Conservation (phyloP, 441 rosid species). For the Brassica hybrid region DNA sequence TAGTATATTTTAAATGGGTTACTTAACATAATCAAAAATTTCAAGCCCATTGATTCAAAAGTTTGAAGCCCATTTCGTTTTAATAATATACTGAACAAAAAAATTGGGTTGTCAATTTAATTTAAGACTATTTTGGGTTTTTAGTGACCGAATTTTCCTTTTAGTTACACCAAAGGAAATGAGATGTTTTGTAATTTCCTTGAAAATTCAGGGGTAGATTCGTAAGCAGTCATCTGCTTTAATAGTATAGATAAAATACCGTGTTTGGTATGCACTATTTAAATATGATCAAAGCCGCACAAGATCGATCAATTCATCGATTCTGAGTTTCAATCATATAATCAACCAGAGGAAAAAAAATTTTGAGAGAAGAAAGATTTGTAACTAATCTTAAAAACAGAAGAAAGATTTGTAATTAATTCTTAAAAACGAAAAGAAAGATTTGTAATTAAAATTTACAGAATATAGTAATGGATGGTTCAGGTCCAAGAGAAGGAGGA, state of each 20-base stretch:
- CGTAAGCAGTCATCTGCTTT: too few species aligned
- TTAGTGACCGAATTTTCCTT: too few species aligned
- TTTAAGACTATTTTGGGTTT: too few species aligned
- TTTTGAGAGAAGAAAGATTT: conserved; percentile 25
- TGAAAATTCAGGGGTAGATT: too few species aligned
- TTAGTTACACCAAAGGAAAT: too few species aligned
- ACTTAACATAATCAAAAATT: too few species aligned
- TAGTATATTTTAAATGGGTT: too few species aligned
- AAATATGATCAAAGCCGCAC: conserved; percentile 8
- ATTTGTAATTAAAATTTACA: neutral
- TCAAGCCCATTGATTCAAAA: too few species aligned
- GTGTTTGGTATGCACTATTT: conserved; percentile 9
- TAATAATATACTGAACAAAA: too few species aligned
- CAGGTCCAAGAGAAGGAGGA: conserved; percentile 46
- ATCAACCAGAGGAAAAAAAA: neutral
- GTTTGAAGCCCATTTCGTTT: too few species aligned
- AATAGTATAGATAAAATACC: neutral
- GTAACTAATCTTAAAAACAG: neutral
- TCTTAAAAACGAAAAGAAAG: neutral
- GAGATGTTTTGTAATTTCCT: too few species aligned
- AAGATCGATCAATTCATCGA: conserved; percentile 3
- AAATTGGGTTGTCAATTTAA: too few species aligned
- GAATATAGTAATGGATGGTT: conserved; percentile 22
- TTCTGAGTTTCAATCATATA: conserved; percentile 6
- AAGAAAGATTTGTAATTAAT: neutral